Evolutionary conservation across 2,329 filamentous ascomycete species (phyloP).

Genomic region (Cercospora sp.): DNA sequence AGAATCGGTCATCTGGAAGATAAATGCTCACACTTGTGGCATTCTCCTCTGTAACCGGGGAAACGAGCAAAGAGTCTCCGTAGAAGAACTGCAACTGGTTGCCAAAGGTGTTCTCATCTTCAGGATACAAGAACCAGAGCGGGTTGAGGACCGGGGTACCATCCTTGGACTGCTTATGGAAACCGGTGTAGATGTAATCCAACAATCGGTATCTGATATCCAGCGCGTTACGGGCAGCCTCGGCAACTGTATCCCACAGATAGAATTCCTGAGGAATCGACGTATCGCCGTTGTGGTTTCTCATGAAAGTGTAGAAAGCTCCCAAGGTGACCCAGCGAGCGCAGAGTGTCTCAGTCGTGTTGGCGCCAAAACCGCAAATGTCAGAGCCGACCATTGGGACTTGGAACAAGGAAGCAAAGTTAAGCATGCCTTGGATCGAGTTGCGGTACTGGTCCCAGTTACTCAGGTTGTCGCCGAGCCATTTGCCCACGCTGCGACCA

Average conservation of each 20-base stretch:
- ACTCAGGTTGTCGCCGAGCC: conserved; percentile 56
- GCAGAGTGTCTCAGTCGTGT: conserved; percentile 68
- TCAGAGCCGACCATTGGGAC: conserved; percentile 57
- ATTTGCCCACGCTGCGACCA: conserved; percentile 60
- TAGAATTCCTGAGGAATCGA: conserved; percentile 69
- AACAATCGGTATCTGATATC: conserved; percentile 69
- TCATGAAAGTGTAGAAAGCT: conserved; percentile 75
- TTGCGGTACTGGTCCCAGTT: conserved; percentile 48
- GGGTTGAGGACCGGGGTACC: conserved; percentile 69
- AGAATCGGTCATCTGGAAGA: conserved; percentile 60
- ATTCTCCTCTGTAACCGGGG: conserved; percentile 56
- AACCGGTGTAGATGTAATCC: conserved; percentile 75
- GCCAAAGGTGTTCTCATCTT: conserved; percentile 54
- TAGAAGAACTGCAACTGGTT: conserved; percentile 62
- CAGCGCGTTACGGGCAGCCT: conserved; percentile 67
- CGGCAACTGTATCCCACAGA: conserved; percentile 62
- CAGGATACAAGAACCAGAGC: conserved; percentile 69
- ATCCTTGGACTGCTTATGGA: conserved; percentile 60
- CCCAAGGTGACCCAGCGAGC: conserved; percentile 70
- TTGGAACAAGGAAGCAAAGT: conserved; percentile 50
- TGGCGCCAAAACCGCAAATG: conserved; percentile 71
- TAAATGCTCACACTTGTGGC: conserved; percentile 56
- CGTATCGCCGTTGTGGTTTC: conserved; percentile 65
- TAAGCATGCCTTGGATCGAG: conserved; percentile 46
- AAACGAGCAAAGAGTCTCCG: conserved; percentile 57